Base-by-base conservation (phyloP, 257 asterid genomes). In the Solanum rostratum region DNA sequence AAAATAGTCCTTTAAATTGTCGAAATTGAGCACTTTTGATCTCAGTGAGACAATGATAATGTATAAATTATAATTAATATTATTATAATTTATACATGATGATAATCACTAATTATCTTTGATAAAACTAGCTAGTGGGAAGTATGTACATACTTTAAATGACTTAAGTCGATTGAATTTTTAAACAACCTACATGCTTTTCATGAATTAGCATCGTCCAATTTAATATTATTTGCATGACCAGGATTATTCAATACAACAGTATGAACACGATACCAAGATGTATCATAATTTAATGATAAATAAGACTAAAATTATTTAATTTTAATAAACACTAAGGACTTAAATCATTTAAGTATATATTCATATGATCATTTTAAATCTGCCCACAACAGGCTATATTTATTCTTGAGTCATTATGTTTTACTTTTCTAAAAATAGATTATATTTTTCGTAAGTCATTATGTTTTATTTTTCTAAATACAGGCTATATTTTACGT, bases 1-100 rank as follows among this genome's bases (percentile, higher is more conserved):
- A 69, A 19, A 19, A 10, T 69, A 2, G 79, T 69, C 79, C 52
- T 37, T 69, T 37, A 69, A 37, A 43, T 10, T 69, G 0, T 37
- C 10, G 16, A 37, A 68, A 4, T 18, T 68, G 27, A 37, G 1
- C 9, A 37, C 9, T 33, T 68, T 33, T 66, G 14, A 0, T 66
- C 20, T 30, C 20, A 8, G n/a, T n/a, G n/a, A n/a, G n/a, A n/a
- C n/a, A n/a, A n/a, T n/a, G n/a, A n/a, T n/a, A n/a, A n/a, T n/a
- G n/a, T n/a, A n/a, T n/a, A n/a, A n/a, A n/a, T n/a, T n/a, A n/a
- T n/a, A n/a, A n/a, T n/a, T 55, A 1, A 55, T 55, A 55, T 55
- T 19, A 7, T 55, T 2, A n/a, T n/a, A n/a, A n/a, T n/a, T n/a
- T n/a, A 33, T 4, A 1, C 15, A 0, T 6, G 3, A 18, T 0